A percentile compares a stretch with the other conserved stretches of the same genome.
phyloP scores from a whole-genome alignment of 257 asterid genomes.

The Asclepias syriaca region DNA sequence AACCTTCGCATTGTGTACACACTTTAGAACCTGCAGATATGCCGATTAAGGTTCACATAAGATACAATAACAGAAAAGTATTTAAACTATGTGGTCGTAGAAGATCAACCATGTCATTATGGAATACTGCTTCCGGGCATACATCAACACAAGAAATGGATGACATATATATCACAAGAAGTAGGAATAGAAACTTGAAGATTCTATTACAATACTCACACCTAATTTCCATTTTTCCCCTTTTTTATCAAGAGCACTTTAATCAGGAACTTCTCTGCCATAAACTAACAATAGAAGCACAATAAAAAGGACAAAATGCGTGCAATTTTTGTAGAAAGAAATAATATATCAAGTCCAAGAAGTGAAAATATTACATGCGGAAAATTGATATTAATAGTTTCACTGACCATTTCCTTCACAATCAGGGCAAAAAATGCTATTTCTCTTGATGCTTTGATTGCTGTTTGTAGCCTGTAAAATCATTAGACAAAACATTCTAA shows the following conservation, averaged over 20 bases:
- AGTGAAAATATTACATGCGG: background rate
- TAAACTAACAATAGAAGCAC: background rate
- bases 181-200: background rate
- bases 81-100: background rate
- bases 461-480: constrained; percentile 26
- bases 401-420: constrained; percentile 41
- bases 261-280: background rate
- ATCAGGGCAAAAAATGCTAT: constrained; percentile 26
- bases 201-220: background rate
- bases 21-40: constrained; percentile 41
- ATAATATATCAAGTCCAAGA: background rate
- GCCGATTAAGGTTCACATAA: background rate
- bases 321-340: background rate
- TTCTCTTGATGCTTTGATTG: constrained; percentile 16
- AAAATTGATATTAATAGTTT: background rate
- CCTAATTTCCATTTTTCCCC: background rate
- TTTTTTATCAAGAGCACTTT: background rate
- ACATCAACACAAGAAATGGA: background rate
- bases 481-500: background rate
- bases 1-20: constrained; percentile 73
- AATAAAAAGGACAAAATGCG: background rate
- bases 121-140: background rate
- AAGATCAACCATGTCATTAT: background rate
- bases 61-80: background rate
- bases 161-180: background rate